A percentile compares a stretch with the other conserved stretches of the same genome.
Evolutionary conservation across 2,329 filamentous ascomycete species (phyloP).

Genomic region (Pseudocercospora fuligena): DNA sequence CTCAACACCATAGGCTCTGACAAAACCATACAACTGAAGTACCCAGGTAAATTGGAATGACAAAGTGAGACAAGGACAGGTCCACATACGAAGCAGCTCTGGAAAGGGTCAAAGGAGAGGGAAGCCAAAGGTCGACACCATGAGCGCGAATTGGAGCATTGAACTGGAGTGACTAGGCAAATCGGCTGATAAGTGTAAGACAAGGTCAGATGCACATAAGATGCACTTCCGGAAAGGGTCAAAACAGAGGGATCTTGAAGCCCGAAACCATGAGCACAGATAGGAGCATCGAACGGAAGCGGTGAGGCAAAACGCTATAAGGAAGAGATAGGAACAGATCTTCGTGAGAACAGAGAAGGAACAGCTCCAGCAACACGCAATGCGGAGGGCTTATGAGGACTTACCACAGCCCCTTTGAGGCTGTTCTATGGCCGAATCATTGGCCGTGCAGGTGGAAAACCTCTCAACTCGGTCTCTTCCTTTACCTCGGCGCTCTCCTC

Average conservation of each 20-base stretch:
- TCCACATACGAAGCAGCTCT: no score
- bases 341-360: background rate
- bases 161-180: background rate
- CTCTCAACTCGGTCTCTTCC: constrained; percentile 44
- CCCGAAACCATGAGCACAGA: no score
- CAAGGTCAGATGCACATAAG: background rate
- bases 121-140: no score
- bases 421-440: background rate
- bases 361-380: background rate
- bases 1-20: no score
- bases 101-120: no score
- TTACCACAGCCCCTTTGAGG: background rate
- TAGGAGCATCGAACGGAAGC: no score
- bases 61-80: no score
- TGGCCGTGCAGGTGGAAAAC: background rate
- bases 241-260: no score
- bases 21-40: no score
- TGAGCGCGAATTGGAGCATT: background rate
- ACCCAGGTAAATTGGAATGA: no score
- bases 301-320: no score
- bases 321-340: background rate
- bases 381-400: background rate
- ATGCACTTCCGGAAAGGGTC: no score
- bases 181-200: background rate
- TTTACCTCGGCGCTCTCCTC: constrained; percentile 53